Evolutionary conservation across 2,329 filamentous ascomycete species (phyloP), one percentile per base, ranked within the genome.

Genomic region (Thermoascus crustaceus): DNA sequence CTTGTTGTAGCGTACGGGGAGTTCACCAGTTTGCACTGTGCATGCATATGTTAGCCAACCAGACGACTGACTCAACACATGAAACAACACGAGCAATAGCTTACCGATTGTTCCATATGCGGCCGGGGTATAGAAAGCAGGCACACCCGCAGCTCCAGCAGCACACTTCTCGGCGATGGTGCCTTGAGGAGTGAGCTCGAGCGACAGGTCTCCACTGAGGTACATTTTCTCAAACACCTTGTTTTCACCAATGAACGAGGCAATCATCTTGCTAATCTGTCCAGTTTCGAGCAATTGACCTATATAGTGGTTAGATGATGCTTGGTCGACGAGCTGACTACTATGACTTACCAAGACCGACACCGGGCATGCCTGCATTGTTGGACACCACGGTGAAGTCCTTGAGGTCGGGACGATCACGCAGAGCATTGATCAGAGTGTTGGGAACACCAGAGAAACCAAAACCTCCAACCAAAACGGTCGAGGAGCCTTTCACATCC

Each of bases 171-270:
- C 87, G 23, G 86, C 87, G 34, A 94, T 74, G 11, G 85, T 93
- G 44, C 87, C 87, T 63, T 94, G 87, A 1, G 87, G 87, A 16
- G 84, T 89, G 45, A 94, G 75, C 66, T 94, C 87, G 35, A 94
- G 75, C 58, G 88, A 82, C 38, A 94, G 76, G 57, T 91, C 72
- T 42, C 87, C 87, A 5, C 73, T 82, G 34, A 94, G 71, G 60
- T 94, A 94, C 79, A 88, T 88, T 54, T 74, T 72, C 68, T 94
- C 87, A 43, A 94, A 85, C 7, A 81, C 82, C 68, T 91, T 88
- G 63, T 89, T 89, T 50, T 80, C 77, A 24, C 84, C 84, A 20
- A 89, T 75, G 44, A 82, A 88, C 10, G 80, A 85, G 18, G 85
- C 70, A 43, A 87, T 78, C 62, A 88, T 78, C 45, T 82, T 80